A percentile compares a stretch with the other conserved stretches of the same genome.
phyloP scores from a whole-genome alignment of 331 rosid species.

The Pyrus hybrid region DNA sequence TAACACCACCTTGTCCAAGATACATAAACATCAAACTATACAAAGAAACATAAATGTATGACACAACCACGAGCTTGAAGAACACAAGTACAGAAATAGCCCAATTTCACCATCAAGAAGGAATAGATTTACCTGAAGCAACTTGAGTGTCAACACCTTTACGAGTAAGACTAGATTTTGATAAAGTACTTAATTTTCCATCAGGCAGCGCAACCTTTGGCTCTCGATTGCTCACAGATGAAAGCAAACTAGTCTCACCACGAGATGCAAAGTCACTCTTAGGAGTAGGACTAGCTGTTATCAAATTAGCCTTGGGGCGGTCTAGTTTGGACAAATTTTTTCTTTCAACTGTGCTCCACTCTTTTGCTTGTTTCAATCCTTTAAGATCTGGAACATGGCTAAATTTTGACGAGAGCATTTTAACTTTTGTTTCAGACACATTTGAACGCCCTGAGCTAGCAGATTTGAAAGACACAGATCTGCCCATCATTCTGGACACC shows the following conservation, averaged over 20 bases:
- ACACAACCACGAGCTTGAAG: not conserved
- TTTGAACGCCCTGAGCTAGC: conserved; percentile 36
- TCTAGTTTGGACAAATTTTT: conserved; percentile 51
- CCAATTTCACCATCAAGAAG: not conserved
- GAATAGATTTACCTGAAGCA: conserved; percentile 46
- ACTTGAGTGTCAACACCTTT: conserved; percentile 42
- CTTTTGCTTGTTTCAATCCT: conserved; percentile 55
- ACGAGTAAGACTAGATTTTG: conserved; percentile 46
- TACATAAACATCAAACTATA: conserved; percentile 6
- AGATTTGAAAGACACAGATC: conserved; percentile 64
- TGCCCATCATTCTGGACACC: conserved; percentile 36
- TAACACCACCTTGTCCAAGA: not conserved
- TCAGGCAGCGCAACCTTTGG: conserved; percentile 43
- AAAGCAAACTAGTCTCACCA: conserved; percentile 46
- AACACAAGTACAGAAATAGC: conserved; percentile 2
- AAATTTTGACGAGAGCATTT: conserved; percentile 48
- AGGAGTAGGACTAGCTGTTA: conserved; percentile 41
- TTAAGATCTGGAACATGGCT: conserved; percentile 43
- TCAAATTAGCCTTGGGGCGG: conserved; percentile 37
- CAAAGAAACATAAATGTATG: not conserved
- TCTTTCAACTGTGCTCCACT: conserved; percentile 49
- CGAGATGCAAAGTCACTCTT: conserved; percentile 51
- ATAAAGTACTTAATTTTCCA: conserved; percentile 34
- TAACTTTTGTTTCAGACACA: conserved; percentile 61
- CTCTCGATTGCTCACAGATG: conserved; percentile 41